Conservation (phyloP, 192 early-diverging fungal genomes). For the Backusella westeae region DNA sequence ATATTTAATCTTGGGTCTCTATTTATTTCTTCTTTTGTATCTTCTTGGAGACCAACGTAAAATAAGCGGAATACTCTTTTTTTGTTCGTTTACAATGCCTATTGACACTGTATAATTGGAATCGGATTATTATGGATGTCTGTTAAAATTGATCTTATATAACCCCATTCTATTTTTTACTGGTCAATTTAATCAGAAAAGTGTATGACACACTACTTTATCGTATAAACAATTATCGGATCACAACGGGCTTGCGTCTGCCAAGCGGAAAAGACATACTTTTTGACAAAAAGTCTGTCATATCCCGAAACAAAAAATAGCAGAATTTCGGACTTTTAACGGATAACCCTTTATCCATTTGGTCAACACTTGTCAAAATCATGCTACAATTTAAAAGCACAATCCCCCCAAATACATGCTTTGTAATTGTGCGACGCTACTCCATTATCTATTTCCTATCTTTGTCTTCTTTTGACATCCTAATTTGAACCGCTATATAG, state of each 20-base stretch:
- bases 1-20: background rate
- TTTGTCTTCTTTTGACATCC: background rate
- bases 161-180: background rate
- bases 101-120: background rate
- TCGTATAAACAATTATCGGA: background rate
- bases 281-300: background rate
- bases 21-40: background rate
- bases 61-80: background rate
- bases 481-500: background rate
- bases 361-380: background rate
- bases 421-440: background rate
- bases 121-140: too few species aligned
- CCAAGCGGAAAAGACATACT: background rate
- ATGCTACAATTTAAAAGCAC: background rate
- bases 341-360: conserved; percentile 4
- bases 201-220: background rate
- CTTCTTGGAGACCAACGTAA: background rate
- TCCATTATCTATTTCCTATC: conserved; percentile 8
- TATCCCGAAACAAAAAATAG: background rate
- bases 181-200: background rate
- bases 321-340: background rate
- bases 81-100: background rate
- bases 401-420: background rate
- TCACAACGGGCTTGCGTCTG: background rate
- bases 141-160: background rate